A percentile compares a stretch with the other conserved stretches of the same genome.
phyloP scores from a whole-genome alignment of 164 flowering plant species.

The Vitis labrusca region DNA sequence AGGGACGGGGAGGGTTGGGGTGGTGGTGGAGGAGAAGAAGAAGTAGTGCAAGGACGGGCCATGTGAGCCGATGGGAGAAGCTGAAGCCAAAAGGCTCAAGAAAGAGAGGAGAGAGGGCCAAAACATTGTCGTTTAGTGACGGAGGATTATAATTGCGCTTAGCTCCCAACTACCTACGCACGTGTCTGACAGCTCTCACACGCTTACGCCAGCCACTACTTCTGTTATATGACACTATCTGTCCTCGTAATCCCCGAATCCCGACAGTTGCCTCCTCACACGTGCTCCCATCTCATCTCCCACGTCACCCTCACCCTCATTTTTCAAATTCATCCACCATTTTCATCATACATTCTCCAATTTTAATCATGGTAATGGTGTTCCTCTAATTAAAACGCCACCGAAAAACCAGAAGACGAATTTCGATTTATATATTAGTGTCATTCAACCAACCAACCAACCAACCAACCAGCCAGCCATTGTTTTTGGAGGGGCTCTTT shows the following conservation, averaged over 20 bases:
- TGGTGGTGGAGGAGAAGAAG: conserved; percentile 1
- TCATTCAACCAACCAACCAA: no score
- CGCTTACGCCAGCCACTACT: conserved; percentile 26
- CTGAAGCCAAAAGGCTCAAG: no score
- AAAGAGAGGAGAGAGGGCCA: background rate
- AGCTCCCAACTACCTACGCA: conserved; percentile 28
- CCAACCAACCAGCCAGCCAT: no score
- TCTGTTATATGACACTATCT: background rate
- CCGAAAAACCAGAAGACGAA: no score
- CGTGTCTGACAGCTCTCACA: conserved; percentile 53
- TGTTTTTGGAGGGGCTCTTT: no score
- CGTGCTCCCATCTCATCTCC: conserved; percentile 13
- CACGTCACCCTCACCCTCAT: no score
- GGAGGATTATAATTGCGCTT: background rate
- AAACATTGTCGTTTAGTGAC: background rate
- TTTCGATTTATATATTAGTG: no score
- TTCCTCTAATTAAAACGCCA: no score
- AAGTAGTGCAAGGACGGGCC: conserved; percentile 16
- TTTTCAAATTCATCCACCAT: no score
- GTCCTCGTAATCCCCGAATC: conserved; percentile 46
- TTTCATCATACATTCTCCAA: no score
- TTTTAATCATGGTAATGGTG: no score
- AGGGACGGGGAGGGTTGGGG: background rate
- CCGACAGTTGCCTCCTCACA: conserved; percentile 18
- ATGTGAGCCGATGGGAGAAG: conserved; percentile 41